phyloP scores from a whole-genome alignment of 371 early-diverging fungal genomes.

The Haplosporangium sp. region DNA sequence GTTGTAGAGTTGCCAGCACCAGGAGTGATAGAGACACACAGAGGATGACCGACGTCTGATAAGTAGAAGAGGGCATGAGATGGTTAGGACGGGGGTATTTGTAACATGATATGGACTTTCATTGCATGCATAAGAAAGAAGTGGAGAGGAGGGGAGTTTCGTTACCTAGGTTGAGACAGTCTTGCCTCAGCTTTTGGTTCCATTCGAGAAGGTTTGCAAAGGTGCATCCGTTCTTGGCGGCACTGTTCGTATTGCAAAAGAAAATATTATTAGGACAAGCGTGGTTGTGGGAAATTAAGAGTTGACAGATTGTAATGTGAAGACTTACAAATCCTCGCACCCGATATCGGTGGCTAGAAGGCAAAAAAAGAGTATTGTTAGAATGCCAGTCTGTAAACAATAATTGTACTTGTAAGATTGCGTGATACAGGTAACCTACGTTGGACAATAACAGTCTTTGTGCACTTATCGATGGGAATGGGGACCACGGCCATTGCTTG shows the following conservation, averaged over 20 bases:
- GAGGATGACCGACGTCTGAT: slow-evolving; percentile 21
- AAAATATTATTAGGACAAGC: neutral
- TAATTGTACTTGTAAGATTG: neutral
- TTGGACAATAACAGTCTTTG: slow-evolving; percentile 16
- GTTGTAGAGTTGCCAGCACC: slow-evolving; percentile 15
- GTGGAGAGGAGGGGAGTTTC: neutral
- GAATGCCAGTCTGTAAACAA: neutral
- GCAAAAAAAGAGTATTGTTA: neutral
- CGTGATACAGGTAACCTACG: neutral
- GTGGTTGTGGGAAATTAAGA: neutral
- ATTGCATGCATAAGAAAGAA: neutral
- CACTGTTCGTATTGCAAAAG: neutral
- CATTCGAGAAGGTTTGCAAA: slow-evolving; percentile 22
- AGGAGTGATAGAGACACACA: slow-evolving; percentile 33
- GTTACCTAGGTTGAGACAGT: slow-evolving; percentile 27
- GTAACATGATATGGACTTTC: neutral
- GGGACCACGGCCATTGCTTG: slow-evolving; percentile 32
- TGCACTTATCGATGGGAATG: slow-evolving; percentile 16
- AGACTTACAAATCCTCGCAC: neutral
- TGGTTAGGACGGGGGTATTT: neutral
- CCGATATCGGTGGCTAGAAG: neutral
- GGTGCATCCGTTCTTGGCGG: slow-evolving; percentile 17
- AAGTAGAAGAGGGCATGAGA: neutral
- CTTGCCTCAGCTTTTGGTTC: slow-evolving; percentile 26
- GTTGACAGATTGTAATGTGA: too few relatives aligned